Evolutionary conservation across 371 early-diverging fungal genomes (phyloP).

Genomic region (Choanephora cucurbitarum): DNA sequence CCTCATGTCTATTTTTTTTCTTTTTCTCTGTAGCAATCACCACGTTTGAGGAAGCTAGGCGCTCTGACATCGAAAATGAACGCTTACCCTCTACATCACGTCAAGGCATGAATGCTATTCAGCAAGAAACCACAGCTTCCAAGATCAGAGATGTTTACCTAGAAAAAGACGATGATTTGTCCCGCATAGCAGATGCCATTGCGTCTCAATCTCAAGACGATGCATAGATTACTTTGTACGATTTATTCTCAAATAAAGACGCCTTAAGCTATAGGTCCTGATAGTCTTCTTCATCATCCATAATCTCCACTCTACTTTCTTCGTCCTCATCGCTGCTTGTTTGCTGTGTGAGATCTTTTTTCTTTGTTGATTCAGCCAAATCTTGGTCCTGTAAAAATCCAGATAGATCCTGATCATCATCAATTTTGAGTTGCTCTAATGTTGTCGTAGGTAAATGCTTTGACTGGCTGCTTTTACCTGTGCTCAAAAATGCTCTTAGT

Average conservation of each 20-base stretch:
- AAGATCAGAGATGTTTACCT: slow-evolving; percentile 27
- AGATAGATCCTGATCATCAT: slow-evolving; percentile 25
- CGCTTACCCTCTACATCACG: slow-evolving; percentile 79
- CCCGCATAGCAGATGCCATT: slow-evolving; percentile 20
- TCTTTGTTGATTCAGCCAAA: slow-evolving; percentile 1
- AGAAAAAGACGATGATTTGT: slow-evolving; percentile 14
- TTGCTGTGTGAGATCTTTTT: slow-evolving; percentile 1
- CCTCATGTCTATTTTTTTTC: no score
- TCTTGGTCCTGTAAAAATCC: slow-evolving; percentile 22
- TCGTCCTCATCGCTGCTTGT: slow-evolving; percentile 16
- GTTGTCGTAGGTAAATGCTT: slow-evolving; percentile 8
- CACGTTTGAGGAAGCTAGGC: slow-evolving; percentile 91
- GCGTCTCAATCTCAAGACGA: slow-evolving; percentile 5
- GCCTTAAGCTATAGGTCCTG: slow-evolving; percentile 18
- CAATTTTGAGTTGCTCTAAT: slow-evolving; percentile 28
- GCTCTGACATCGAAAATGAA: slow-evolving; percentile 90
- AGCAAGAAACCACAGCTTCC: slow-evolving; percentile 48
- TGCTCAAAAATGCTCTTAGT: no score
- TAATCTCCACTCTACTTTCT: slow-evolving; percentile 31
- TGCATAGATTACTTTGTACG: no score
- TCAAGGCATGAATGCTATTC: slow-evolving; percentile 38
- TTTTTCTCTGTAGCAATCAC: slow-evolving; percentile 70
- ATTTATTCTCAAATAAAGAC: no score
- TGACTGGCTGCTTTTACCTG: slow-evolving; percentile 3
- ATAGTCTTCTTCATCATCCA: slow-evolving; percentile 48